phyloP scores from a whole-genome alignment of 129 eudicot genomes.

The Chrysanthemum lavandulifolium region DNA sequence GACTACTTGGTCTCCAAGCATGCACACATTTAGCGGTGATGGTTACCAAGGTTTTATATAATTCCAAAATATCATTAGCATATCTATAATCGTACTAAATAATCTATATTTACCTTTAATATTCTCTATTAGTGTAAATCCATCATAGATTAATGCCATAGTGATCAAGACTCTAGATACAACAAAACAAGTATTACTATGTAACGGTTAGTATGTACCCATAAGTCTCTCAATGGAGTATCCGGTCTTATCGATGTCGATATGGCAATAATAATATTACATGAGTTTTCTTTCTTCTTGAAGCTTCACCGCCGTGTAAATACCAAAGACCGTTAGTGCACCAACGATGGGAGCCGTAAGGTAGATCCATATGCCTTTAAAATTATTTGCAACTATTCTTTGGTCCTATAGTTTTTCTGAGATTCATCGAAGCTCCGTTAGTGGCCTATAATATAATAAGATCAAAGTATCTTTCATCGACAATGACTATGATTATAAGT shows the following conservation, averaged over 20 bases:
- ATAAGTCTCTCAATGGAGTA: conserved; percentile 5
- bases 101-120: too few relatives aligned
- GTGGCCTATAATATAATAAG: conserved; percentile 35
- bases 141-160: conserved; percentile 13
- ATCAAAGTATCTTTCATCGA: not conserved
- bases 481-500: not conserved
- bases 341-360: conserved; percentile 90
- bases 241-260: conserved; percentile 21
- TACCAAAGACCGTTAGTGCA: conserved; percentile 83
- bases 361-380: conserved; percentile 84
- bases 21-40: too few relatives aligned
- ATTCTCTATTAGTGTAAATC: not conserved
- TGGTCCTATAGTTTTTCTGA: conserved; percentile 85
- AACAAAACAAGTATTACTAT: conserved; percentile 24
- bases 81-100: too few relatives aligned
- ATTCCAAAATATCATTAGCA: too few relatives aligned
- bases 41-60: too few relatives aligned
- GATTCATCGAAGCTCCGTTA: conserved; percentile 93
- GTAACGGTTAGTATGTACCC: conserved; percentile 6
- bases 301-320: conserved; percentile 75
- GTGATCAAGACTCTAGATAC: conserved; percentile 23
- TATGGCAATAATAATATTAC: not conserved
- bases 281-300: conserved; percentile 37
- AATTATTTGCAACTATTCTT: conserved; percentile 89
- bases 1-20: too few relatives aligned